Evolutionary conservation across 176 grass and related monocot genomes (phyloP).

Genomic region (Carex myosuroides): DNA sequence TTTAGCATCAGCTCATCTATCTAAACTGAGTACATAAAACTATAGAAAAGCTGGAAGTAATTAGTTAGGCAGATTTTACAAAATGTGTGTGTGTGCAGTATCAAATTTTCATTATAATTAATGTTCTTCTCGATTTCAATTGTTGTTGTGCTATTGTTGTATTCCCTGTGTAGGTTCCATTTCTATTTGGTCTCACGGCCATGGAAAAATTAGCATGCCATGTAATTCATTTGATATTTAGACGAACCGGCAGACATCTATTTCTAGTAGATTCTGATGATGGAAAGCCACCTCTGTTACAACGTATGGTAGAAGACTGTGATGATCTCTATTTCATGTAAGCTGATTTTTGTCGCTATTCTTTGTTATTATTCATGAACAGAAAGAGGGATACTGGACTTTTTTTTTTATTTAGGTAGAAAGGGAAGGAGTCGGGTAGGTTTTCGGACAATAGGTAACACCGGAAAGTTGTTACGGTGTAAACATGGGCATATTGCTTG

Average conservation of each 20-base stretch:
- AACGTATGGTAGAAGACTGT: slow-evolving; percentile 77
- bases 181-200: slow-evolving; percentile 81
- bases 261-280: slow-evolving; percentile 76
- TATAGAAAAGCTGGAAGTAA: background rate
- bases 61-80: background rate
- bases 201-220: slow-evolving; percentile 70
- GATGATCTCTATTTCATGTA: slow-evolving; percentile 76
- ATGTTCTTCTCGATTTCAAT: background rate
- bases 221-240: slow-evolving; percentile 94
- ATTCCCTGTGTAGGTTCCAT: slow-evolving; percentile 68
- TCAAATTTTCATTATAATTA: background rate
- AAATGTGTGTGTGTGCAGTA: background rate
- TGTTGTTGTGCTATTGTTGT: background rate
- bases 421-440: no score
- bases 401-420: no score
- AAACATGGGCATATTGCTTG: no score
- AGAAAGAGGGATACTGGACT: background rate
- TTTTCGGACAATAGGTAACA: no score
- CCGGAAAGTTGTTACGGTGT: no score
- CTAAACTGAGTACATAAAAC: background rate
- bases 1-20: background rate
- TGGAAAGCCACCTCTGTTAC: slow-evolving; percentile 79
- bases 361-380: slow-evolving; percentile 25
- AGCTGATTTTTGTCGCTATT: slow-evolving; percentile 13
- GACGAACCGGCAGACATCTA: slow-evolving; percentile 92